Base-by-base conservation (phyloP, 2,329 filamentous ascomycete species). In the Diaporthe humulicola region DNA sequence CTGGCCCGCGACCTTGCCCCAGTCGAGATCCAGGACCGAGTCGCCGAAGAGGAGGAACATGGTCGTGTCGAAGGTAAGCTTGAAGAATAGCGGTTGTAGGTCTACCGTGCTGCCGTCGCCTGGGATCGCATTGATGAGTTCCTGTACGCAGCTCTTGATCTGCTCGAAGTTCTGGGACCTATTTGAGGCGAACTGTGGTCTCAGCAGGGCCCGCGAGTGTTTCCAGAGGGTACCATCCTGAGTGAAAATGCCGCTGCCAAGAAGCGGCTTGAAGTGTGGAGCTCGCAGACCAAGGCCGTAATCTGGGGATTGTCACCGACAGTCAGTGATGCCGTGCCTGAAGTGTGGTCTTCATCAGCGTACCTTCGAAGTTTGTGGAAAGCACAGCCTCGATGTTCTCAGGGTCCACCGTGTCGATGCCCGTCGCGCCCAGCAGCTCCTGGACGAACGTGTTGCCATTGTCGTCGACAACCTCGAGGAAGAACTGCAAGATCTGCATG, bases 211-310 rank as follows among this genome's bases (percentile, higher is more conserved):
- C 6, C 82, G 78, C 0, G 81, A 83, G 25, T 80, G 79, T 66
- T 81, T 82, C 82, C 82, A 84, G 14, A 77, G 77, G 36, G 80
- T 77, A 9, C 82, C 82, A 19, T 83, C 81, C 25, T 82, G 79
- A 5, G 82, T 81, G 75, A 84, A 84, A 73, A 84, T 81, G 45
- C 83, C 82, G 60, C 81, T 78, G 0, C 83, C 83, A n/a, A 84
- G 78, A 38, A 83, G 77, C 0, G 82, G 82, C 48, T 28, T 57
- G 42, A 71, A 71, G 4, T 71, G 56, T 0, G 30, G 30, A 33
- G 70, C 56, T 61, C 70, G 70, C 22, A 71, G 70, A 22, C 70
- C 70, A 10, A 71, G 70, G 17, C 70, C 30, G 8, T 71, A 71
- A 3, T 71, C 70, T 71, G 3, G 22, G 14, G 48, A 15, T 19